Evolutionary conservation across 106 monocot species (phyloP), one percentile per base, ranked within the genome.

Genomic region (Acanthochlamys bracteata): DNA sequence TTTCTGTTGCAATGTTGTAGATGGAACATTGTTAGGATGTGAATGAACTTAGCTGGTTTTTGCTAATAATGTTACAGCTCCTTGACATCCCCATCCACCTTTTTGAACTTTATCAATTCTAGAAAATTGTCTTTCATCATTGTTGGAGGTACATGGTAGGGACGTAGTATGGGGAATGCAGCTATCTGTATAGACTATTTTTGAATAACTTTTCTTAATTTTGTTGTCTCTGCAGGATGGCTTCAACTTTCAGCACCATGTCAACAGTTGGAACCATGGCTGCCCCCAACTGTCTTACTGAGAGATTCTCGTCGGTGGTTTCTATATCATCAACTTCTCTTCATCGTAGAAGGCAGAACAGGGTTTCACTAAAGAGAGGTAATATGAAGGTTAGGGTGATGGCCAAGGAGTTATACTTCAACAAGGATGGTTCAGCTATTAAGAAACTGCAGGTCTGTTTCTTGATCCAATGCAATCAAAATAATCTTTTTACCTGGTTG

Each of bases 351-450:
- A 66, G 54, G 42, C 57, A 11, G 26, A 65, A 53, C 25, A 20
- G 65, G 12, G 27, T 25, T 16, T 41, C 70, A 27, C 74, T 53
- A 22, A 74, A 61, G 58, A 65, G 74, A 60, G 26, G 17, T 19
- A 17, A 33, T 24, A 25, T 60, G 1, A 66, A 10, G 24, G 53
- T 69, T 7, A 74, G 61, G 66, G 70, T 74, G 3, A 80, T 80
- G 80, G 74, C 80, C 22, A 80, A 80, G 60, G 80, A 80, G 24
- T 42, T 80, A 45, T 75, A 80, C 39, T 80, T 80, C 39, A 80
- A 80, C 66, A 74, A 74, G 49, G 74, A 80, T 57, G 70, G 74
- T 0, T 80, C 80, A 46, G 71, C 80, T 26, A 80, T 63, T 53
- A 80, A 80, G 51, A 80, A 75, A 61, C 53, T 80, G 20, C 63